phyloP scores from a whole-genome alignment of 2,329 filamentous ascomycete species.

The Botrytis sinoallii region DNA sequence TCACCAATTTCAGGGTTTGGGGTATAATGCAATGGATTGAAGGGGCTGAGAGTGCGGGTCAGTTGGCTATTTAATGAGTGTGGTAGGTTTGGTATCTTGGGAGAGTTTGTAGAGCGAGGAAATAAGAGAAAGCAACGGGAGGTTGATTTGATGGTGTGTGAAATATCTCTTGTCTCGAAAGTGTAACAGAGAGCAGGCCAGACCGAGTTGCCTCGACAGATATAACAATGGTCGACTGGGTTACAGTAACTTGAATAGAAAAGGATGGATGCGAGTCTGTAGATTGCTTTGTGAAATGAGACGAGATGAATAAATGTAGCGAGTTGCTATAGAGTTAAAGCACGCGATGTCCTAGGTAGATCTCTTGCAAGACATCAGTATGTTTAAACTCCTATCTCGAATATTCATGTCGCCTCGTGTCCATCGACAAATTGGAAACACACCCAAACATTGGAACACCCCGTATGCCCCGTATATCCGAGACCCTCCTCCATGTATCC shows the following conservation, averaged over 20 bases:
- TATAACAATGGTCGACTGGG: neutral
- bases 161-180: neutral
- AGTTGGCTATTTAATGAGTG: neutral
- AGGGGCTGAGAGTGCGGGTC: neutral
- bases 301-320: neutral
- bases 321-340: neutral
- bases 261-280: neutral
- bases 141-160: neutral
- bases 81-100: neutral
- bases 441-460: neutral
- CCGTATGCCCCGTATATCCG: neutral
- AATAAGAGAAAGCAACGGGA: neutral
- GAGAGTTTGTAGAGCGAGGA: neutral
- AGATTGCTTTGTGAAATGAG: neutral
- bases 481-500: too few relatives aligned
- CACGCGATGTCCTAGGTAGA: neutral
- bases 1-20: neutral
- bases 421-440: neutral
- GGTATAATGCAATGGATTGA: neutral
- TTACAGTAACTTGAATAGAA: neutral
- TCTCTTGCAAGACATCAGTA: neutral
- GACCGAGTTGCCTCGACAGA: neutral
- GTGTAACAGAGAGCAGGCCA: neutral
- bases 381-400: neutral
- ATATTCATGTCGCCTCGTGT: too few relatives aligned